Conservation (phyloP, 345 rosid genomes). For the Geranium rotundifolium region DNA sequence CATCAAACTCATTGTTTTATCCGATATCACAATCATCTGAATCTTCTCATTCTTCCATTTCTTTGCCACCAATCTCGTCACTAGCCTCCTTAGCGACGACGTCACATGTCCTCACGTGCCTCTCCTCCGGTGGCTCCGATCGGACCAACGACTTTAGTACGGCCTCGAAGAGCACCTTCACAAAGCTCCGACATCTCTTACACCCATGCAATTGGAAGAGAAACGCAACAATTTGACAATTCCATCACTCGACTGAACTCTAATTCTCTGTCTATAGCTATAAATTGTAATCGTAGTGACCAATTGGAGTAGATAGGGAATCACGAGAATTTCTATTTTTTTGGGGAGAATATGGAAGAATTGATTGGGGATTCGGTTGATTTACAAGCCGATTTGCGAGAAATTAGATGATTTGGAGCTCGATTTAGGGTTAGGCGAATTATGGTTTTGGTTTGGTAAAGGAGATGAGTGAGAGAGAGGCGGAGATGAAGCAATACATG, state of each 20-base stretch:
- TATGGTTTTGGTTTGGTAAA: conserved; percentile 16
- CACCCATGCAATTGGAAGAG: conserved; percentile 59
- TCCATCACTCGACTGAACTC: conserved; percentile 15
- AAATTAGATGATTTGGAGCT: conserved; percentile 6
- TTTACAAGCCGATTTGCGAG: neutral
- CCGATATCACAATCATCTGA: conserved; percentile 17
- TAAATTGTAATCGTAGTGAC: neutral
- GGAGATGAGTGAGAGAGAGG: too few relatives aligned
- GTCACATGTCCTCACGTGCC: conserved; percentile 29
- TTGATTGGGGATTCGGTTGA: neutral
- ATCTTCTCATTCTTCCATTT: conserved; percentile 29
- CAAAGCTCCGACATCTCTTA: conserved; percentile 90
- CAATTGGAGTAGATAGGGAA: neutral
- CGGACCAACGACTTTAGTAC: conserved; percentile 17
- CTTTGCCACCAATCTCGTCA: conserved; percentile 48
- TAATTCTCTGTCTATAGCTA: conserved; percentile 17
- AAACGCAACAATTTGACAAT: conserved; percentile 34
- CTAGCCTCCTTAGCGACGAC: conserved; percentile 39
- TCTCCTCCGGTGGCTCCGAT: conserved; percentile 17
- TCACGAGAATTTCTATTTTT: neutral
- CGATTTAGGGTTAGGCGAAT: too few relatives aligned
- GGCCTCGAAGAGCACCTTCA: conserved; percentile 66
- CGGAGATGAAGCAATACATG: too few relatives aligned
- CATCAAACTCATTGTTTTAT: conserved; percentile 19
- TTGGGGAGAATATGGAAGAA: neutral